A percentile compares a stretch with the other conserved stretches of the same genome.
phyloP scores from a whole-genome alignment of 2,329 filamentous ascomycete genomes.

The Paracamarosporium sp. region DNA sequence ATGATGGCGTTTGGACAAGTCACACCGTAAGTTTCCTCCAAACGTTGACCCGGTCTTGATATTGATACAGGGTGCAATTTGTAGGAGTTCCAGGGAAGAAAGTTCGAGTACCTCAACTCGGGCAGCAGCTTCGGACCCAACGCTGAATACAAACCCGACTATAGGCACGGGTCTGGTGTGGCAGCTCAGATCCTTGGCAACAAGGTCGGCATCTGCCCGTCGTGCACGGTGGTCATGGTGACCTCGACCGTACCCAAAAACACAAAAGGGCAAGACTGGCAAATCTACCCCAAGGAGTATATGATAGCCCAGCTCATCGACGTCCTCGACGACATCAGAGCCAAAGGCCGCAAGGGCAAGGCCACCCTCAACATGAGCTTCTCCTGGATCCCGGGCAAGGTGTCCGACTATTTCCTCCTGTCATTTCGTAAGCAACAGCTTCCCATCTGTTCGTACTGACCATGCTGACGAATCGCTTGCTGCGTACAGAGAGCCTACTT shows the following conservation, averaged over 20 bases:
- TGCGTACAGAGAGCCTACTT: not conserved
- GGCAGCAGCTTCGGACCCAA: not conserved
- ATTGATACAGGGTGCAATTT: not conserved
- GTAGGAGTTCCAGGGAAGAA: not conserved
- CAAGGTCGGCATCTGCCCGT: conserved; percentile 1
- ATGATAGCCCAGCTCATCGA: conserved; percentile 3
- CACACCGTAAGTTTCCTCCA: not conserved
- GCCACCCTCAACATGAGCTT: not conserved
- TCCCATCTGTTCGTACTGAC: not conserved
- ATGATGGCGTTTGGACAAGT: not conserved
- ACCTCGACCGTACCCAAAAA: not conserved
- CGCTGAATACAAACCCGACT: not conserved
- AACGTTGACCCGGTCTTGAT: not conserved
- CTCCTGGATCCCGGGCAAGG: not conserved
- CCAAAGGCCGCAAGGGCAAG: conserved; percentile 1
- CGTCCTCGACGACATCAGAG: not conserved
- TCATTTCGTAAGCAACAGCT: not conserved
- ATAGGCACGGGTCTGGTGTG: conserved; percentile 1
- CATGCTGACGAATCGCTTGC: not conserved
- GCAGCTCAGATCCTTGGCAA: conserved; percentile 2
- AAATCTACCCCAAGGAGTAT: not conserved
- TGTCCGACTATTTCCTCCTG: not conserved
- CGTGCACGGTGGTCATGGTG: conserved; percentile 3
- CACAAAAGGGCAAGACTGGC: not conserved
- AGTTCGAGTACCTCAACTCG: conserved; percentile 3